Evolutionary conservation across 495 filamentous ascomycete species (phyloP).

Genomic region (Thermothielavioides terrestris): DNA sequence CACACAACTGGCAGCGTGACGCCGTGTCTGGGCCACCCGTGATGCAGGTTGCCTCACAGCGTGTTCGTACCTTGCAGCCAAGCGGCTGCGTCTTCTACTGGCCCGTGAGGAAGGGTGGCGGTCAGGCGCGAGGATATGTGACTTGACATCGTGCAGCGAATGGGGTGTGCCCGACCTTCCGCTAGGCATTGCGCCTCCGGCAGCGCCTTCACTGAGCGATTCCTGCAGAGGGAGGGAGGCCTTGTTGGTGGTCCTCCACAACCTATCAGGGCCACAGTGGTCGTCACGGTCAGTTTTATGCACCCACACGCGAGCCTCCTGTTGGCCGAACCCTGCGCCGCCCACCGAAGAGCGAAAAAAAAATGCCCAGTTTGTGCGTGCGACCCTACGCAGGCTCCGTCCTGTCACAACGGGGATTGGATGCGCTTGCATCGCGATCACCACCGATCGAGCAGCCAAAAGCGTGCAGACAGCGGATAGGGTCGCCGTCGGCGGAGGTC

Average conservation of each 20-base stretch:
- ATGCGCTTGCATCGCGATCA: conserved; percentile 10
- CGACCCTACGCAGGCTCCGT: conserved; percentile 7
- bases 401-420: no score
- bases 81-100: conserved; percentile 20
- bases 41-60: conserved; percentile 24
- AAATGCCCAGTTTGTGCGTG: conserved; percentile 11
- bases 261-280: conserved; percentile 23
- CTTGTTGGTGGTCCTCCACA: conserved; percentile 7
- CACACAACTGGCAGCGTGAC: conserved; percentile 12
- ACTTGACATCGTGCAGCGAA: conserved; percentile 24
- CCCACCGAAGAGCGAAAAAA: conserved; percentile 7
- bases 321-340: conserved; percentile 15
- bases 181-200: conserved; percentile 19
- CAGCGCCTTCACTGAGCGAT: conserved; percentile 17
- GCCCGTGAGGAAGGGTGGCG: conserved; percentile 3
- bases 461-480: not conserved
- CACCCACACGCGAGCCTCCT: conserved; percentile 18
- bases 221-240: conserved; percentile 23
- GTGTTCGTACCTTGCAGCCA: conserved; percentile 25
- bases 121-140: conserved; percentile 15
- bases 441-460: conserved; percentile 9
- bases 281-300: conserved; percentile 22
- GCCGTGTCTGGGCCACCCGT: conserved; percentile 11
- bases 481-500: not conserved
- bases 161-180: conserved; percentile 23